Evolutionary conservation across 2,329 filamentous ascomycete genomes (phyloP), one percentile per base, ranked within the genome.

Genomic region (Alternaria sp.): DNA sequence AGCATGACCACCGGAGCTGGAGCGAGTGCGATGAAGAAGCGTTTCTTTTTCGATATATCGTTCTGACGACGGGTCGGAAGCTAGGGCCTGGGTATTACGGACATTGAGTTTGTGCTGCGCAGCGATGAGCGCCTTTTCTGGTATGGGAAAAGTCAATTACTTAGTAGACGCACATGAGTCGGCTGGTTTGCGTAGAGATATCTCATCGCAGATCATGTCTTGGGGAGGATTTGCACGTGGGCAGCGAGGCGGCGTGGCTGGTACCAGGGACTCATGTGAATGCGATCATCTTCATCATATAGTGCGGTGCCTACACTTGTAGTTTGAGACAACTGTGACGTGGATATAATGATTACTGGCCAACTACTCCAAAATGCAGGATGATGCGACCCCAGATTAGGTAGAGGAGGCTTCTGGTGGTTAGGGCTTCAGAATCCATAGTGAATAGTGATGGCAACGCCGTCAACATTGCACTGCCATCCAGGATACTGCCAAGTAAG

Each of bases 401-500:
- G 37, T 18, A 18, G 37, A 18, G 37, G 15, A 41, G 9, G n/a
- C n/a, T n/a, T n/a, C n/a, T n/a, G n/a, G n/a, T n/a, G n/a, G n/a
- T n/a, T n/a, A n/a, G n/a, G n/a, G n/a, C n/a, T n/a, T n/a, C n/a
- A n/a, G n/a, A n/a, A n/a, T n/a, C n/a, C n/a, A n/a, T 74, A 76
- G 15, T 67, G 58, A 11, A 76, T 62, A 3, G 57, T 72, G 3
- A 77, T 37, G 18, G 58, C 64, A 6, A 76, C 58, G 9, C 56
- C 60, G 1, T 71, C 57, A 5, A 78, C 75, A 4, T 69, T 41
- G 30, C 75, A 77, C 33, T 67, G 58, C 76, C 76, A 79, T 3
- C 74, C 73, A 5, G 69, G 70, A 46, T 69, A 76, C 75, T 77
- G n/a, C 2, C 5, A 18, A 45, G 1, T n/a, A 41, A 8, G 44